phyloP scores from a whole-genome alignment of 768 basidiomycete genomes.

The Leccinum subtestaceum region DNA sequence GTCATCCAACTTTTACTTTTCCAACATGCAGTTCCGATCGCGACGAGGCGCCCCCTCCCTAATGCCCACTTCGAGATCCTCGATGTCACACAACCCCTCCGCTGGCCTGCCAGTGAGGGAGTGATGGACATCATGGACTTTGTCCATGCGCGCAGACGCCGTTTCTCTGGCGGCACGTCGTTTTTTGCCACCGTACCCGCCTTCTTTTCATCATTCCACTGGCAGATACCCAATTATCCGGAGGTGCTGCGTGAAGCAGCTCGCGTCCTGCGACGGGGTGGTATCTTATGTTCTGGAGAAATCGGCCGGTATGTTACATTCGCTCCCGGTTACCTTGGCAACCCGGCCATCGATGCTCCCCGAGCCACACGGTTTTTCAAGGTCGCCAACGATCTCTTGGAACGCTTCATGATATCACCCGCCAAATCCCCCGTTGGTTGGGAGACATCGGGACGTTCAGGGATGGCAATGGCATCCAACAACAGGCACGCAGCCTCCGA shows the following conservation, averaged over 20 bases:
- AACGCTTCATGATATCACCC: neutral
- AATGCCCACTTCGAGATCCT: constrained; percentile 69
- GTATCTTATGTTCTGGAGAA: constrained; percentile 67
- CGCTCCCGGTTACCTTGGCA: constrained; percentile 32
- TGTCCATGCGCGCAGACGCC: constrained; percentile 54
- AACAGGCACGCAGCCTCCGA: too few relatives aligned
- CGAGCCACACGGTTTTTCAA: constrained; percentile 32
- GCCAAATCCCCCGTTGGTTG: too few relatives aligned
- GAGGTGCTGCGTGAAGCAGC: constrained; percentile 53
- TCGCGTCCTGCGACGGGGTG: constrained; percentile 67
- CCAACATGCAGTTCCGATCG: constrained; percentile 59
- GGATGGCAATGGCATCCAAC: too few relatives aligned
- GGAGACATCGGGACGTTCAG: too few relatives aligned
- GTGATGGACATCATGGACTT: constrained; percentile 48
- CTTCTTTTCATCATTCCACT: constrained; percentile 17
- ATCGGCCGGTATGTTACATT: constrained; percentile 46
- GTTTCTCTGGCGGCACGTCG: constrained; percentile 58
- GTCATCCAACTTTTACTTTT: constrained; percentile 1
- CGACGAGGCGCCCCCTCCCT: constrained; percentile 54
- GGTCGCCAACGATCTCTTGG: constrained; percentile 42
- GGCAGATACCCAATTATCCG: constrained; percentile 55
- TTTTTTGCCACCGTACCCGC: neutral
- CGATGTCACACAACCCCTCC: constrained; percentile 52
- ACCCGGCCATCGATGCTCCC: constrained; percentile 23
- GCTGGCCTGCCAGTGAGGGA: constrained; percentile 42